Evolutionary conservation across 1,139 yeast species (phyloP).

Genomic region (Yamadazyma blattariae): DNA sequence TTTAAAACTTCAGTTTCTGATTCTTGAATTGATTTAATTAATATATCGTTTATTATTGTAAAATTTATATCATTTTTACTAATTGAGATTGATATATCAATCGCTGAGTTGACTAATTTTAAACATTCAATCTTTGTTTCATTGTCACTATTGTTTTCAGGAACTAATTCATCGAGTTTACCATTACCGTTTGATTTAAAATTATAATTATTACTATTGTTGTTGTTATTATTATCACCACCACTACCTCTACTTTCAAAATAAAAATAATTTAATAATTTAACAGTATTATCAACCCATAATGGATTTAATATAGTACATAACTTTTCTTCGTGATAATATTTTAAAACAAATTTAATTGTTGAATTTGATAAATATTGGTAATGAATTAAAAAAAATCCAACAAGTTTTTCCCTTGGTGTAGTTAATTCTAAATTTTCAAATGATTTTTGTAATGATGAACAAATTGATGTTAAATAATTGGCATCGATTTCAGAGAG

Average conservation of each 20-base stretch:
- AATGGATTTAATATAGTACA: slow-evolving; percentile 53
- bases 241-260: slow-evolving; percentile 13
- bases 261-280: slow-evolving; percentile 48
- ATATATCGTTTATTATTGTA: slow-evolving; percentile 29
- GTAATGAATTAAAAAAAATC: slow-evolving; percentile 40
- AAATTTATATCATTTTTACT: slow-evolving; percentile 21
- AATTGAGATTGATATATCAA: slow-evolving; percentile 31
- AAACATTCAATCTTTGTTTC: slow-evolving; percentile 41
- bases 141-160: slow-evolving; percentile 7
- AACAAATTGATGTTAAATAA: slow-evolving; percentile 35
- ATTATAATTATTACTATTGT: slow-evolving; percentile 49
- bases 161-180: neutral
- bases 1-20: slow-evolving; percentile 31
- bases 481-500: slow-evolving; percentile 31
- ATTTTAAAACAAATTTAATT: slow-evolving; percentile 40
- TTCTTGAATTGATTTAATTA: slow-evolving; percentile 25
- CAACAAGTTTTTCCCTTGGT: slow-evolving; percentile 43
- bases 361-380: slow-evolving; percentile 33
- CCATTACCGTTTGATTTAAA: slow-evolving; percentile 13
- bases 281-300: slow-evolving; percentile 51
- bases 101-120: slow-evolving; percentile 41
- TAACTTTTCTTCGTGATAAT: slow-evolving; percentile 46
- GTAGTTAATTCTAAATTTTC: slow-evolving; percentile 40
- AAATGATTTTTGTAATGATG: slow-evolving; percentile 30
- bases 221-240: neutral